Percentiles rank a stretch among this genome's conserved stretches.
phyloP scores from a whole-genome alignment of 148 eudicot genomes.

The Simmondsia chinensis region DNA sequence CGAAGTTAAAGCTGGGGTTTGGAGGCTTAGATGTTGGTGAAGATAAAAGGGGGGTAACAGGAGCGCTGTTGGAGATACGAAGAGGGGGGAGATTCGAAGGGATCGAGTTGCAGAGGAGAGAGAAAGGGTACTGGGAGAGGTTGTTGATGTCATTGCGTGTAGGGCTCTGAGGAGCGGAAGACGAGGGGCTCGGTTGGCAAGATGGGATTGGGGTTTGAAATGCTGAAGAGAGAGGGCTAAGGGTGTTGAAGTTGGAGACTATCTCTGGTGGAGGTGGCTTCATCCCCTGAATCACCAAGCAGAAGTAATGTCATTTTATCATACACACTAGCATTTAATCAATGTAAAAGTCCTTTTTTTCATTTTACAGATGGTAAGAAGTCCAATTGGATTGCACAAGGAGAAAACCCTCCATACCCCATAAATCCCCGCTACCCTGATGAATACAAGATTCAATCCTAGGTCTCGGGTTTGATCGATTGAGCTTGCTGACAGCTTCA shows the following conservation, averaged over 20 bases:
- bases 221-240: conserved; percentile 73
- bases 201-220: conserved; percentile 78
- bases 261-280: conserved; percentile 53
- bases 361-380: too few species aligned
- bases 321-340: too few species aligned
- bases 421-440: too few species aligned
- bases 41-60: conserved; percentile 81
- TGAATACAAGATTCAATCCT: too few species aligned
- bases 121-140: conserved; percentile 48
- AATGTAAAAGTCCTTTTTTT: too few species aligned
- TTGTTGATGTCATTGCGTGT: conserved; percentile 33
- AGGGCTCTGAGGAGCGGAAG: conserved; percentile 89
- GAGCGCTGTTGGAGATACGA: conserved; percentile 94
- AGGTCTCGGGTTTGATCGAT: too few species aligned
- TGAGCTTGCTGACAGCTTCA: too few species aligned
- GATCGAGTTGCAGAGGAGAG: conserved; percentile 54
- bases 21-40: conserved; percentile 66
- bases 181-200: conserved; percentile 80
- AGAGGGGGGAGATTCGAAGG: conserved; percentile 74
- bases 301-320: too few species aligned
- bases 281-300: conserved; percentile 50
- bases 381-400: too few species aligned
- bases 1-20: conserved; percentile 48
- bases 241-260: conserved; percentile 36
- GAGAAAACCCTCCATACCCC: too few species aligned